Base-by-base conservation (phyloP, 129 eudicot genomes). In the Chrysanthemum makinoi region DNA sequence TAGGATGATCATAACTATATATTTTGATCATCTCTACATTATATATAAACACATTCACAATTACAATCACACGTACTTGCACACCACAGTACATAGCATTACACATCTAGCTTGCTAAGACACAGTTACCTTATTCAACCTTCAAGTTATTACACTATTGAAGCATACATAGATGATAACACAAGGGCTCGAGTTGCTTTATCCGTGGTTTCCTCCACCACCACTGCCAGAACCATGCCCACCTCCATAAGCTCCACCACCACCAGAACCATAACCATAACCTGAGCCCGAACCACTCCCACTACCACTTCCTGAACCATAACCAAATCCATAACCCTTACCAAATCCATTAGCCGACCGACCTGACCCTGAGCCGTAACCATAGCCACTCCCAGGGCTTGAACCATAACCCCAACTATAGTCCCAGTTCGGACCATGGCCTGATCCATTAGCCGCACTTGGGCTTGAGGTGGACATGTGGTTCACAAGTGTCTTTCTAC, bases 351-450 rank as follows among this genome's bases (percentile, higher is more conserved):
- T 67, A 28, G 91, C 74, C 9, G 96, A 87, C 66, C 75, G 74
- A 1, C 95, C 89, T 1, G 95, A 90, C n/a, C 95, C 97, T 0
- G 94, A 90, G 28, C 97, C 97, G 11, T 83, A 90, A 30, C 95
- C 97, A 82, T 85, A 90, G 14, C 95, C 97, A 2, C 83, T 79
- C 16, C 79, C 79, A 0, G 97, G 95, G 77, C 74, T 80, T 4
- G 94, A 74, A 18, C 95, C 95, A 80, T 85, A 90, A 0, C 90
- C 94, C 96, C 94, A 90, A 28, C 71, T 81, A 28, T 80, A 85
- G 73, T 84, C 94, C 96, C 96, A 82, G 16, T 81, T 85, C 5
- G 86, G 84, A 43, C 91, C 94, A 70, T 87, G 96, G 75, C 56
- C 93, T 55, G 93, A 84, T 8, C 96, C 96, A 22, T 72, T 69